These are phyloP conservation scores for Mortierella sp. DNA, from an alignment of 371 early-diverging fungal genomes.

Conservation along the genomic window DNA sequence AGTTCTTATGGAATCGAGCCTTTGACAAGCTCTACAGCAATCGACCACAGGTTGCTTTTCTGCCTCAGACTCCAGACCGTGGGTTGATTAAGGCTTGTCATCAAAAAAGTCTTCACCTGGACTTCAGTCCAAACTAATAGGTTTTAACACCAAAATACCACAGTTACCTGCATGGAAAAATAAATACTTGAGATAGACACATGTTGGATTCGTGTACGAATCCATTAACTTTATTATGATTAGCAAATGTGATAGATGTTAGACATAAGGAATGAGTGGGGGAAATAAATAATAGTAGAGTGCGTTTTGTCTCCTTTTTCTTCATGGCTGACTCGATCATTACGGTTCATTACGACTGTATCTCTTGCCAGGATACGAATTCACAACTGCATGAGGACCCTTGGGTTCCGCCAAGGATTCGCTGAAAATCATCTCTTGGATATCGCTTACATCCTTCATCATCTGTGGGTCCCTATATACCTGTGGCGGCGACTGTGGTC, in stretches of 20 bases:
- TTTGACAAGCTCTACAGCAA: conserved; percentile 23
- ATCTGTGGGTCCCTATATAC: conserved; percentile 32
- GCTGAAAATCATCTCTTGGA: conserved; percentile 25
- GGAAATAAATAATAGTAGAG: no score
- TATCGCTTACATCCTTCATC: conserved; percentile 31
- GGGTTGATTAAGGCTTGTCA: conserved; percentile 7
- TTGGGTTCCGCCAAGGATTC: conserved; percentile 21
- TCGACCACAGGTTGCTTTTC: conserved; percentile 21
- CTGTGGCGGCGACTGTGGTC: conserved; percentile 1
- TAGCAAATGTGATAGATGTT: no score
- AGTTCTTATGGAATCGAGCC: conserved; percentile 10
- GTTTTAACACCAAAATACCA: no score
- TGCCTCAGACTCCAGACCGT: conserved; percentile 3
- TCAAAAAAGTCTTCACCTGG: conserved; percentile 7
- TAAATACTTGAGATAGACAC: no score
- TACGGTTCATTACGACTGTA: no score
- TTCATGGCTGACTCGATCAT: no score
- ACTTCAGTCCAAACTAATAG: no score
- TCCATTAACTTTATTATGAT: no score
- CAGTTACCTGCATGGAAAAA: background rate
- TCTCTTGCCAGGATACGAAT: background rate
- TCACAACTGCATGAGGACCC: conserved; percentile 32
- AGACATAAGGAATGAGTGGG: no score
- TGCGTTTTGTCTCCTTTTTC: no score
- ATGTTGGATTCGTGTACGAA: no score